phyloP scores from a whole-genome alignment of 495 filamentous ascomycete genomes.

The Aspergillus saccharolyticus region DNA sequence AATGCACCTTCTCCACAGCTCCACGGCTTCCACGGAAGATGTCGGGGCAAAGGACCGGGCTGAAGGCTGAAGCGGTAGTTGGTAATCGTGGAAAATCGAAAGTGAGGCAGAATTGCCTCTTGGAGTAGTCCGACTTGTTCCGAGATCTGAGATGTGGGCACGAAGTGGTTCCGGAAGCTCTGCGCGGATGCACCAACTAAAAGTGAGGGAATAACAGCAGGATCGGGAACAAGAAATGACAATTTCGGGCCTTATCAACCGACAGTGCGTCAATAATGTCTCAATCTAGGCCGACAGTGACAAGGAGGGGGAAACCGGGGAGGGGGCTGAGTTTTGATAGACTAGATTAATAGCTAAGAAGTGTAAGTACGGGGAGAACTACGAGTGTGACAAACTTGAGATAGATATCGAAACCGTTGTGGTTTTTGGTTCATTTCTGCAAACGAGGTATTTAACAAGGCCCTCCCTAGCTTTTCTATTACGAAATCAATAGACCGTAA shows the following conservation, averaged over 20 bases:
- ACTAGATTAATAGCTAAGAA: too few species aligned
- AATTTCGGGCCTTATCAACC: constrained; percentile 12
- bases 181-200: constrained; percentile 21
- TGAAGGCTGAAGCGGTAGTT: constrained; percentile 23
- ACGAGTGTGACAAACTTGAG: too few species aligned
- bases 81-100: constrained; percentile 27
- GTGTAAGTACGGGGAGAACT: too few species aligned
- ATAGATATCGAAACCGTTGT: not conserved
- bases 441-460: constrained; percentile 1
- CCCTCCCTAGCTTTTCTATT: not conserved
- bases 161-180: constrained; percentile 35
- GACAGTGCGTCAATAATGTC: constrained; percentile 12
- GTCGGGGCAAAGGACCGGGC: constrained; percentile 38
- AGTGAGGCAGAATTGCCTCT: constrained; percentile 20
- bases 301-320: not conserved
- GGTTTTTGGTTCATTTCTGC: too few species aligned
- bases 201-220: constrained; percentile 9
- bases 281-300: not conserved
- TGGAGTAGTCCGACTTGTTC: constrained; percentile 34
- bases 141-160: constrained; percentile 36
- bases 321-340: not conserved
- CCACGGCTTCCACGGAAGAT: constrained; percentile 43
- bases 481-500: not conserved
- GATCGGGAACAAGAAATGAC: constrained; percentile 13
- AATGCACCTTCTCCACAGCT: constrained; percentile 38